A percentile compares a stretch with the other conserved stretches of the same genome.
Evolutionary conservation across 2,329 filamentous ascomycete genomes (phyloP).

Genomic region (Paecilomyces sp.): DNA sequence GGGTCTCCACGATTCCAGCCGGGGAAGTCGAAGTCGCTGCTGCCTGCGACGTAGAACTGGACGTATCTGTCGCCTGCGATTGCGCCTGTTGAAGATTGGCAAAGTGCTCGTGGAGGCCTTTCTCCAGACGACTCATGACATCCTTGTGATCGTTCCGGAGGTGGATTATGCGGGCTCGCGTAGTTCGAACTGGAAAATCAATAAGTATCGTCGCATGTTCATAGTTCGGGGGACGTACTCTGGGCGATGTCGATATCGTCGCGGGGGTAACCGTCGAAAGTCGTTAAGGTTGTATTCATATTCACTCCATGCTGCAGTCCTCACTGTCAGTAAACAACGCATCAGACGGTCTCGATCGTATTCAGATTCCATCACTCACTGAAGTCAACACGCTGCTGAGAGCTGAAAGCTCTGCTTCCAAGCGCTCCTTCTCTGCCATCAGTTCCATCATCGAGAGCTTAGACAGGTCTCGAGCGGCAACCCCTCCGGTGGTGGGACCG

Average conservation of each 20-base stretch:
- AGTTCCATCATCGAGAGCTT: slow-evolving; percentile 70
- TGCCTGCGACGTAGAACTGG: slow-evolving; percentile 10
- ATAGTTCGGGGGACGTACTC: slow-evolving; percentile 48
- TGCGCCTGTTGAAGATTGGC: slow-evolving; percentile 57
- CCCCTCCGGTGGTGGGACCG: slow-evolving; percentile 59
- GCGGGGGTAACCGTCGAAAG: slow-evolving; percentile 84
- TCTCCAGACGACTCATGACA: slow-evolving; percentile 76
- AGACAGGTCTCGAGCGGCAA: slow-evolving; percentile 53
- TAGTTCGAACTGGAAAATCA: slow-evolving; percentile 68
- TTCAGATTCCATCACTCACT: slow-evolving; percentile 45
- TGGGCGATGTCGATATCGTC: slow-evolving; percentile 93
- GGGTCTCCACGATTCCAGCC: slow-evolving; percentile 43
- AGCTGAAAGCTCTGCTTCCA: slow-evolving; percentile 81
- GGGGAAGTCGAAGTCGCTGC: slow-evolving; percentile 13
- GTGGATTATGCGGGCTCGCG: slow-evolving; percentile 78
- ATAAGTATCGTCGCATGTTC: slow-evolving; percentile 2
- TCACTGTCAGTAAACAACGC: slow-evolving; percentile 8
- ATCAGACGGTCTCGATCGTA: slow-evolving; percentile 1
- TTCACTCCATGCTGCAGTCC: slow-evolving; percentile 72
- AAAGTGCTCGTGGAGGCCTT: slow-evolving; percentile 82
- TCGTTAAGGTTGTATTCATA: slow-evolving; percentile 84
- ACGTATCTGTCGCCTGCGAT: slow-evolving; percentile 17
- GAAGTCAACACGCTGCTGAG: slow-evolving; percentile 82
- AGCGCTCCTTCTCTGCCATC: slow-evolving; percentile 71
- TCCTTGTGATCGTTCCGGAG: slow-evolving; percentile 91